Evolutionary conservation across 1,284 basidiomycete species (phyloP).

Genomic region (Pascua sp.): DNA sequence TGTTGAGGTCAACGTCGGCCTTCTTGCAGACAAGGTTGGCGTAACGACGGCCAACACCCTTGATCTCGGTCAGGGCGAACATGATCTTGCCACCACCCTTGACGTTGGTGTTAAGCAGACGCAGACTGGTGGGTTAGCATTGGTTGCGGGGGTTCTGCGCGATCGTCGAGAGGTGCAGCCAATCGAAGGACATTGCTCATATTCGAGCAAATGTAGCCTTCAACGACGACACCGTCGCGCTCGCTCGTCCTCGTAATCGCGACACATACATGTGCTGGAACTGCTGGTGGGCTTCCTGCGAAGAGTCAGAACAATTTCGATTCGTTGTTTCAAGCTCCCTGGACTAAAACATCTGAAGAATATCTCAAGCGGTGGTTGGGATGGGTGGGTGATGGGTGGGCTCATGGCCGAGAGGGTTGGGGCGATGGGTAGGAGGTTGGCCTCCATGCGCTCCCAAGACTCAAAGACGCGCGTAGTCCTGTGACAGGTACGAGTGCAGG

Average conservation of each 20-base stretch:
- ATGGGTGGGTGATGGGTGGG: no score
- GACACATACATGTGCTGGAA: constrained; percentile 61
- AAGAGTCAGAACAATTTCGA: constrained; percentile 53
- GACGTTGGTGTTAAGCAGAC: constrained; percentile 99
- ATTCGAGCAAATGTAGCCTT: no score
- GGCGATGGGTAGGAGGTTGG: no score
- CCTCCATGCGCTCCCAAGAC: no score
- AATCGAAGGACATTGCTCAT: no score
- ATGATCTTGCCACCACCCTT: constrained; percentile 93
- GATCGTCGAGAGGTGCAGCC: background rate
- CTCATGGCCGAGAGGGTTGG: no score
- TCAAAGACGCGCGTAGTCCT: no score
- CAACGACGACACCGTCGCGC: no score
- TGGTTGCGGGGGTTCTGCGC: background rate
- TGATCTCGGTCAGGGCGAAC: constrained; percentile 97
- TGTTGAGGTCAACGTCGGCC: constrained; percentile 97
- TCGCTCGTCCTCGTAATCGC: background rate
- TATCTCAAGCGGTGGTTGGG: no score
- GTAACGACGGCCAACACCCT: constrained; percentile 99
- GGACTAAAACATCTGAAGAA: no score
- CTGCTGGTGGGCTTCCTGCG: constrained; percentile 86
- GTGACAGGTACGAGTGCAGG: no score
- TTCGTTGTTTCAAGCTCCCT: no score
- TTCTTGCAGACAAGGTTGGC: constrained; percentile 99
- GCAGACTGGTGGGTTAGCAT: constrained; percentile 63